These are phyloP conservation scores for Rhodosporidiobolus odoratus DNA, from an alignment of 768 basidiomycete genomes.

Conservation along the genomic window DNA sequence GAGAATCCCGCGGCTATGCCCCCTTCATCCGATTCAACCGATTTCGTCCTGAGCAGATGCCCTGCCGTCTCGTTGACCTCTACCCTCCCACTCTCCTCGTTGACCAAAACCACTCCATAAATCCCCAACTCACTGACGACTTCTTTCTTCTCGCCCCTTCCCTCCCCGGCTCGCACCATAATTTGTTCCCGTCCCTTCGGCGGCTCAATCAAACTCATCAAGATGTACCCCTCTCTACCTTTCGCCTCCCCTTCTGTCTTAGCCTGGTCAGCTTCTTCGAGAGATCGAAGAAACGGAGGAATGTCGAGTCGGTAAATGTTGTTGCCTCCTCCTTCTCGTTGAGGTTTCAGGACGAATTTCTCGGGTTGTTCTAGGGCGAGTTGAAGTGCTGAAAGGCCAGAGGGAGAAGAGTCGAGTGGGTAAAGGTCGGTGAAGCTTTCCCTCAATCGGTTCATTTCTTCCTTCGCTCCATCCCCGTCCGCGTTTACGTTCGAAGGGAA, in stretches of 20 bases:
- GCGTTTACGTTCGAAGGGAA: too few species aligned
- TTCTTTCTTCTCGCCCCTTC: slow-evolving; percentile 56
- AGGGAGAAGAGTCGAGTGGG: slow-evolving; percentile 55
- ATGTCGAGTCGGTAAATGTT: slow-evolving; percentile 86
- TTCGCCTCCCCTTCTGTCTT: slow-evolving; percentile 32
- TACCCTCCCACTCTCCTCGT: slow-evolving; percentile 37
- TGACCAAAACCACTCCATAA: slow-evolving; percentile 80
- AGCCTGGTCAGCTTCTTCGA: slow-evolving; percentile 50
- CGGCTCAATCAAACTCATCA: slow-evolving; percentile 85
- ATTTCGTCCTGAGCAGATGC: slow-evolving; percentile 83
- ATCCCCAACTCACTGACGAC: slow-evolving; percentile 87
- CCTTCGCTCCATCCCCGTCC: slow-evolving; percentile 47
- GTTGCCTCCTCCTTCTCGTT: slow-evolving; percentile 96
- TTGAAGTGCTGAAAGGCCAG: slow-evolving; percentile 52
- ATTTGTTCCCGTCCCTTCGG: slow-evolving; percentile 65
- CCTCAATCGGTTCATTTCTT: slow-evolving; percentile 51
- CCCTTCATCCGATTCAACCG: slow-evolving; percentile 83
- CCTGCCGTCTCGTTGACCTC: slow-evolving; percentile 63
- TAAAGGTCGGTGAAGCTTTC: slow-evolving; percentile 84
- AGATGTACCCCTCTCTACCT: slow-evolving; percentile 82
- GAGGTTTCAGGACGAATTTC: slow-evolving; percentile 83
- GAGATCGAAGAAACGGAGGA: slow-evolving; percentile 63
- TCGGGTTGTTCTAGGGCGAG: slow-evolving; percentile 55
- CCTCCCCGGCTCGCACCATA: slow-evolving; percentile 67
- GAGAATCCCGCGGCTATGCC: slow-evolving; percentile 80